A percentile compares a stretch with the other conserved stretches of the same genome.
These are phyloP conservation scores for Tympanopsis confertula DNA, from an alignment of 2,329 filamentous ascomycete species.

Conservation along the genomic window DNA sequence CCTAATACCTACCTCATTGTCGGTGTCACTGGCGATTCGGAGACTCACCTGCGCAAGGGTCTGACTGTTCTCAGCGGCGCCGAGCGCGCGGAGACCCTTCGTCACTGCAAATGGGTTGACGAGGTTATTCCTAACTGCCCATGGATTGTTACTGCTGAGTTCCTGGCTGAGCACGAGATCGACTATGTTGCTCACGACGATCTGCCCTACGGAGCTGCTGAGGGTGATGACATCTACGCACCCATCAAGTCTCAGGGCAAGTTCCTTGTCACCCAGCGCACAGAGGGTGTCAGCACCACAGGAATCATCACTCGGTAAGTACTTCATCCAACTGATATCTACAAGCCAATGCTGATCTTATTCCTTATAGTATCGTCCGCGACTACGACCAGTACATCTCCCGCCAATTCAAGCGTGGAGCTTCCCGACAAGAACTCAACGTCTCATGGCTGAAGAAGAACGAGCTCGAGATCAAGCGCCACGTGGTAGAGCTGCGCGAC, in stretches of 20 bases:
- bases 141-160: conserved; percentile 87
- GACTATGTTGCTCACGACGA: conserved; percentile 98
- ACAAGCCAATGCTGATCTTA: conserved; percentile 2
- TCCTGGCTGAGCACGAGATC: conserved; percentile 80
- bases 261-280: conserved; percentile 93
- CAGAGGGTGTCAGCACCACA: conserved; percentile 93
- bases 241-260: conserved; percentile 90
- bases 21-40: conserved; percentile 86
- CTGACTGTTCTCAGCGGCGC: conserved; percentile 83
- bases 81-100: conserved; percentile 86
- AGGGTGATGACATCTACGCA: conserved; percentile 94
- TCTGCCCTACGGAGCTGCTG: conserved; percentile 84
- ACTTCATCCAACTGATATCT: neutral
- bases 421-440: conserved; percentile 90
- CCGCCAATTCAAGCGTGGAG: conserved; percentile 88
- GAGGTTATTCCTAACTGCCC: conserved; percentile 96
- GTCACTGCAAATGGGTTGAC: conserved; percentile 98
- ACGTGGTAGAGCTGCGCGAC: conserved; percentile 84
- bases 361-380: conserved; percentile 66
- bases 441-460: conserved; percentile 99
- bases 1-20: conserved; percentile 84
- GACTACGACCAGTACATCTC: conserved; percentile 98
- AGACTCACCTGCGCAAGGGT: conserved; percentile 91
- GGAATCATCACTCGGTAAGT: conserved; percentile 94
- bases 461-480: conserved; percentile 91